Conservation (phyloP, 768 basidiomycete genomes). For the Mycena albidolilacea region DNA sequence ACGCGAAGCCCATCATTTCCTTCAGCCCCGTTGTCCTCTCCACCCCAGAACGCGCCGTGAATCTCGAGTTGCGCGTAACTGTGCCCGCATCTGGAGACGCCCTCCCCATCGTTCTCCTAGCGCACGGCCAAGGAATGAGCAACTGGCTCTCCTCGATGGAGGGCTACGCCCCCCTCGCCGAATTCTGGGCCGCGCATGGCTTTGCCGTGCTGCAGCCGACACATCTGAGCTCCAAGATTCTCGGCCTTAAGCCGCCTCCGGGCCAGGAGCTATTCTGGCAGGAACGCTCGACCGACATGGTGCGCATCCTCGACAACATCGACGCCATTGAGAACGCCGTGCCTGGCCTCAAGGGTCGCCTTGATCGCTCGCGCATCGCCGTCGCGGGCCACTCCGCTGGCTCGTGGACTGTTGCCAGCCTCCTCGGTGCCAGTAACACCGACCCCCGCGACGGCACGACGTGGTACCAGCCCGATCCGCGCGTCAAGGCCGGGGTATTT, state of each 20-base stretch:
- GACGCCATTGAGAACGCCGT: not conserved
- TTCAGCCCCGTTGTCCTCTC: constrained; percentile 2
- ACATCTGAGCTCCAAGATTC: not conserved
- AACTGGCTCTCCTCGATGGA: not conserved
- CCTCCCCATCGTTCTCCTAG: not conserved
- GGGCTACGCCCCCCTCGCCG: not conserved
- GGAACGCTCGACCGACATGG: not conserved
- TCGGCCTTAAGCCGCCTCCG: not conserved
- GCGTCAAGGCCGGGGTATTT: not conserved
- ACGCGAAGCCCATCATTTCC: not conserved
- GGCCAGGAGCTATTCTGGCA: not conserved
- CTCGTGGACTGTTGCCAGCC: not conserved
- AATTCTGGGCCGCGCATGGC: not conserved
- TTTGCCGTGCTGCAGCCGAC: not conserved
- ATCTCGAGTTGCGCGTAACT: constrained; percentile 1
- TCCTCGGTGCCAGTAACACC: not conserved
- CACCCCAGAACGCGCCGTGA: not conserved
- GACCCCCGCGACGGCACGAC: not conserved
- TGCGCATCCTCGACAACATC: not conserved
- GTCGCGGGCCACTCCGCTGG: not conserved
- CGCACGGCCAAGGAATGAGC: not conserved
- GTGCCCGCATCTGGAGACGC: not conserved
- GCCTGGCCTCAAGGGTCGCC: not conserved
- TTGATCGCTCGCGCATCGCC: not conserved
- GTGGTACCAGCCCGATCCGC: not conserved